Base-by-base conservation (phyloP, 2,329 filamentous ascomycete genomes). In the Phaeoacremonium minimum region DNA sequence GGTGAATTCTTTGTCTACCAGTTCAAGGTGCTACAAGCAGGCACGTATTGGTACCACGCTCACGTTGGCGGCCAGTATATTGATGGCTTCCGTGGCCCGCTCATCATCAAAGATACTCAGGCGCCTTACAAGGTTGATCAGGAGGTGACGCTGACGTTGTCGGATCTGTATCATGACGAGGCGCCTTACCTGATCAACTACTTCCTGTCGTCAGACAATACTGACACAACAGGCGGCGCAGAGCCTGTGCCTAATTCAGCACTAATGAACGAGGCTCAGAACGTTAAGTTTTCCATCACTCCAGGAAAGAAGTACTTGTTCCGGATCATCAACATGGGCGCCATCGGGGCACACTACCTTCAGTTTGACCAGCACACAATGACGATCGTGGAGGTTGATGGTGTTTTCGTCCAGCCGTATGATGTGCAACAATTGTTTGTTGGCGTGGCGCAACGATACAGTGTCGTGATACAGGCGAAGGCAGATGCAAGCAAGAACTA, bases 11-110 rank as follows among this genome's bases (percentile, higher is more conserved):
- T 88, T 48, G 80, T 73, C 3, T 89, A 87, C 56, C 74, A 83
- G 53, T 86, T 87, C 51, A 81, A 70, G 3, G 77, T 82, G 53
- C 52, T 77, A 31, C 82, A 86, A 62, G 71, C 80, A 0, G 85
- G 85, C 22, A 85, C 83, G 2, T 89, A 86, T 57, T 89, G 85
- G 85, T 89, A 88, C 47, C 83, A 87, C 53, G 83, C 79, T 4
- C 83, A 87, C 52, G 70, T 71, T 15, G 67, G 70, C 43, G 78
- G 72, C 15, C 82, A 85, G 52, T 87, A 86, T 44, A 80, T 82
- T 4, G 83, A 87, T 53, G 83, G 83, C 8, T 64, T 85, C 7
- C 69, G 82, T 18, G 80, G 73, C 1, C 71, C 81, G 2, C 57
- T 85, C 22, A 73, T 85, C 36, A 66, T 85, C 14, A 74, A 84